Evolutionary conservation across 176 grass and related monocot species (phyloP).

Genomic region (Zoysia japonica): DNA sequence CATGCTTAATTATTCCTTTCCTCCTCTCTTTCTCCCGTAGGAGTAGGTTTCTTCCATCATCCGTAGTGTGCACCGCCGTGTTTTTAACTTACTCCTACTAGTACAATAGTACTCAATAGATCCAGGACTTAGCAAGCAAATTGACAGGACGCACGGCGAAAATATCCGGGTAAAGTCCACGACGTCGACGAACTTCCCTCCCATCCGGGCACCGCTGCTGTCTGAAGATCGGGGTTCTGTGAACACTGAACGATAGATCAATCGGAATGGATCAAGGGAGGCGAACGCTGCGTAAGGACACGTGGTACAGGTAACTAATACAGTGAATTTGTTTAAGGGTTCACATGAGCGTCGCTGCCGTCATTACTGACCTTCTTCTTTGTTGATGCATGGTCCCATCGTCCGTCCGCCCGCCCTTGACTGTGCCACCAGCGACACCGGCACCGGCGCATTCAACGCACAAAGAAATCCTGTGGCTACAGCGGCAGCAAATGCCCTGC

Average conservation of each 20-base stretch:
- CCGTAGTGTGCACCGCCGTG: not conserved
- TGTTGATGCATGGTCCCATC: conserved; percentile 43
- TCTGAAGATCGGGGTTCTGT: not conserved
- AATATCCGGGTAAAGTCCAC: not conserved
- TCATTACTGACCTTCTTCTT: conserved; percentile 42
- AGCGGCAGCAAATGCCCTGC: not conserved
- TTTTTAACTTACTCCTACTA: not conserved
- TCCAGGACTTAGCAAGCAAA: not conserved
- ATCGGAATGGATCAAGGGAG: not conserved
- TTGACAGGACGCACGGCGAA: not conserved
- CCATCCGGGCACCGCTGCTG: not conserved
- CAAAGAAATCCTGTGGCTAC: not conserved
- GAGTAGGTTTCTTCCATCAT: too few relatives aligned
- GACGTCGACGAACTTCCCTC: too few relatives aligned
- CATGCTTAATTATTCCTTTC: not conserved
- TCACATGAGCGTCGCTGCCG: conserved; percentile 49
- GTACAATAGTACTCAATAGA: not conserved
- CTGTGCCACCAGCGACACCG: conserved; percentile 23
- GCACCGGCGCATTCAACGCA: conserved; percentile 32
- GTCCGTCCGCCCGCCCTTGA: not conserved
- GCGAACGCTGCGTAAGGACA: not conserved
- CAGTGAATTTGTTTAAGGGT: conserved; percentile 39
- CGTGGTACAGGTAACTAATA: conserved; percentile 29
- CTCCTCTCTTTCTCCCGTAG: not conserved
- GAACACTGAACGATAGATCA: not conserved